phyloP scores from a whole-genome alignment of 768 basidiomycete species.

The Coprinopsis strossmayeri region DNA sequence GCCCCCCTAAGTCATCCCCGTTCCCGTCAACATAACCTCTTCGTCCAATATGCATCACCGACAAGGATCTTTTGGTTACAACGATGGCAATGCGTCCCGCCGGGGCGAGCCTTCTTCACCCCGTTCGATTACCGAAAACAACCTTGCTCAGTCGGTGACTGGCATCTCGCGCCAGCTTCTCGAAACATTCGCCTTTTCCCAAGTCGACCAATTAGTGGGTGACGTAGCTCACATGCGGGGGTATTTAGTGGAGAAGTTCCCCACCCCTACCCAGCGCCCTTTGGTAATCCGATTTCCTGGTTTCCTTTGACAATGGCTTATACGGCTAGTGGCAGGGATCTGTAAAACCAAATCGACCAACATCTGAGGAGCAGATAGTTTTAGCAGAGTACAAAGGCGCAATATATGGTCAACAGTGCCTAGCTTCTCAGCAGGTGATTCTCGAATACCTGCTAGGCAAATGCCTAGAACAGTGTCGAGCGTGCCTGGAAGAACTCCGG shows the following conservation, averaged over 20 bases:
- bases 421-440: slow-evolving; percentile 7
- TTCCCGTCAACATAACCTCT: too few species aligned
- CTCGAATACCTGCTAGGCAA: slow-evolving; percentile 10
- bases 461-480: slow-evolving; percentile 7
- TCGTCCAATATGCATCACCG: not conserved
- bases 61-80: not conserved
- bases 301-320: too few species aligned
- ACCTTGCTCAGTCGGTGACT: slow-evolving; percentile 5
- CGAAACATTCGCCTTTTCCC: slow-evolving; percentile 10
- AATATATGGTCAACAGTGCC: slow-evolving; percentile 4
- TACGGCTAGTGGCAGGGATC: too few species aligned
- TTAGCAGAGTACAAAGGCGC: slow-evolving; percentile 9
- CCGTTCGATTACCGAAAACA: slow-evolving; percentile 6
- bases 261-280: not conserved
- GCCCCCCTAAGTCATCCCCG: too few species aligned
- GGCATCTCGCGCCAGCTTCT: slow-evolving; percentile 9
- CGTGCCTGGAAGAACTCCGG: slow-evolving; percentile 5
- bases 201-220: slow-evolving; percentile 7
- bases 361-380: not conserved
- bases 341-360: too few species aligned
- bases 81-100: not conserved
- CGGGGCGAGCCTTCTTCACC: not conserved
- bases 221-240: slow-evolving; percentile 10
- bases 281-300: not conserved
- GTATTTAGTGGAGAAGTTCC: slow-evolving; percentile 5